Base-by-base conservation (phyloP, 352 stramenopile genomes). In the Globisporangium sylvaticum region DNA sequence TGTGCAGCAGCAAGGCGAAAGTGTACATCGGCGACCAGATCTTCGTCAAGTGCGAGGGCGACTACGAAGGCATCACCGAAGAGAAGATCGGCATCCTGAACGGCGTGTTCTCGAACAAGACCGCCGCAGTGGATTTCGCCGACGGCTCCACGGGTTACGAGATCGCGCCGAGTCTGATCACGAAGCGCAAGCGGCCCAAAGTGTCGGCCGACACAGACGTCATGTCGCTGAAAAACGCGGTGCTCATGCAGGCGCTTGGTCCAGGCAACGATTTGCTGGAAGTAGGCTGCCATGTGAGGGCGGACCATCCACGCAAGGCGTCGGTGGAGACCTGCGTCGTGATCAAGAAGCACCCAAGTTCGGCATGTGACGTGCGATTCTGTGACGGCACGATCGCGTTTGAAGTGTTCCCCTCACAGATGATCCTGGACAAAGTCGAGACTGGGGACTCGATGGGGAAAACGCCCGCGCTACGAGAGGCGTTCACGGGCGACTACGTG, bases 21-120 rank as follows among this genome's bases (percentile, higher is more conserved):
- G 83, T 91, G 12, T 82, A 87, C 70, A 91, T 92, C 31, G 84
- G 84, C n/a, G 84, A 92, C 56, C 84, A 91, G 63, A 81, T 92
- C 12, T 81, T 84, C 37, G 84, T 91, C 59, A 81, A 84, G 53
- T 90, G 79, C 58, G 77, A 84, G 39, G 75, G 76, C 25, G 82
- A 91, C 27, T 70, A 77, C 39, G 81, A 88, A 37, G 76, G 69
- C 42, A 57, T 77, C 29, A 64, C 74, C 3, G 82, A 91, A 65
- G 79, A 91, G 27, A 92, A 91, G 52, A 58, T 91, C 20, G 84
- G 84, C 1, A 72, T 89, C 48, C 62, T 92, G 1, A 92, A 92
- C 42, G 84, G 84, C 20, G 73, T 92, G n/a, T 92, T 89, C 64
- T 90, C 82, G 18, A 91, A 91, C 54, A 77, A 74, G 69, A 91